These are phyloP conservation scores for Spathaspora hagerdaliae DNA, from an alignment of 805 yeast species.

Conservation along the genomic window DNA sequence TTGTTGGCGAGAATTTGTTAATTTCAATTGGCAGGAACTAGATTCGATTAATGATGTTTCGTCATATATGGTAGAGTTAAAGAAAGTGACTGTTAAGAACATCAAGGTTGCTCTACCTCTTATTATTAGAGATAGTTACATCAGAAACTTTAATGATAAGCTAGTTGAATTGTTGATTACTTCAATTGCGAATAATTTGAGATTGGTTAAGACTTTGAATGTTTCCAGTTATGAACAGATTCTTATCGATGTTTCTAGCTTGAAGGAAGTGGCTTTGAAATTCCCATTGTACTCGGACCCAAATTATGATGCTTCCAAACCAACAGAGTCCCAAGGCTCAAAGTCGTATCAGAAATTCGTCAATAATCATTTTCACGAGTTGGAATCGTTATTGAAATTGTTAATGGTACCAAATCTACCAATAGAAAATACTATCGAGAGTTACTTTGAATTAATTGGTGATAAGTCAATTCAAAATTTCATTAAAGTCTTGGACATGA, in stretches of 20 bases:
- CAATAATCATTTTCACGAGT: conserved; percentile 32
- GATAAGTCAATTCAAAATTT: conserved; percentile 65
- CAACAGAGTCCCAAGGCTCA: conserved; percentile 8
- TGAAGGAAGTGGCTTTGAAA: conserved; percentile 51
- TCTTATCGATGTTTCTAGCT: conserved; percentile 61
- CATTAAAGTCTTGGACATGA: conserved; percentile 58
- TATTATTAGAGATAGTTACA: conserved; percentile 66
- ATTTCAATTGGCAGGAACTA: conserved; percentile 62
- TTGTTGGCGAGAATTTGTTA: conserved; percentile 83
- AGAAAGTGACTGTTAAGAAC: conserved; percentile 42
- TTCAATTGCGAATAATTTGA: conserved; percentile 54
- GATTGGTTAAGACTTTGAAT: conserved; percentile 63
- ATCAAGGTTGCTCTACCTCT: conserved; percentile 44
- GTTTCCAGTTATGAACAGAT: conserved; percentile 76
- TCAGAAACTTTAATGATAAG: conserved; percentile 71
- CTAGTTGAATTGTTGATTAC: conserved; percentile 60
- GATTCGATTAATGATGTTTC: conserved; percentile 71
- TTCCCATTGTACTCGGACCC: conserved; percentile 43
- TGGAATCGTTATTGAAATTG: conserved; percentile 68
- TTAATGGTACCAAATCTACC: conserved; percentile 65
- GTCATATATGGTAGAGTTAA: conserved; percentile 59
- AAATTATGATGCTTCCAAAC: conserved; percentile 16
- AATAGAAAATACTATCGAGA: conserved; percentile 52
- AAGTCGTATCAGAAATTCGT: conserved; percentile 41
- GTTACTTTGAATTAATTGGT: conserved; percentile 62